phyloP scores from a whole-genome alignment of 768 basidiomycete genomes.

The Austroboletus eburneus region DNA sequence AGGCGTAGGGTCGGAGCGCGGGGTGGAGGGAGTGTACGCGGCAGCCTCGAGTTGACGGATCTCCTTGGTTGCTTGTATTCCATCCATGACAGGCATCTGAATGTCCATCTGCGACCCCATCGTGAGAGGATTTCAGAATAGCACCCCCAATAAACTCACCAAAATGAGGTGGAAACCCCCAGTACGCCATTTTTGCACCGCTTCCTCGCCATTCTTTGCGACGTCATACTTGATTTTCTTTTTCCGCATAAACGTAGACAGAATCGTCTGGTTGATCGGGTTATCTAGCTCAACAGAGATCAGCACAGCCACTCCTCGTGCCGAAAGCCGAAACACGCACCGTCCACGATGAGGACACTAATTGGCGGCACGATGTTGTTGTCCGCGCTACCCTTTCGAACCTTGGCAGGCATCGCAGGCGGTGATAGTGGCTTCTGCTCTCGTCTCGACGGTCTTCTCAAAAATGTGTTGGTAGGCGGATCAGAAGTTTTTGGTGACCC shows the following conservation, averaged over 20 bases:
- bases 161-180: slow-evolving; percentile 95
- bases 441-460: slow-evolving; percentile 30
- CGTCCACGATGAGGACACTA: slow-evolving; percentile 96
- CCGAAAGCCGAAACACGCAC: slow-evolving; percentile 41
- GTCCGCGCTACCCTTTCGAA: slow-evolving; percentile 52
- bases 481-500: slow-evolving; percentile 28
- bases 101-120: slow-evolving; percentile 84
- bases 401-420: slow-evolving; percentile 36
- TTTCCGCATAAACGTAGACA: slow-evolving; percentile 95
- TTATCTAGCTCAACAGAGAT: slow-evolving; percentile 64
- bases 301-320: slow-evolving; percentile 5
- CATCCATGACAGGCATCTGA: slow-evolving; percentile 99
- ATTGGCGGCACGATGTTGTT: slow-evolving; percentile 90
- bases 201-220: slow-evolving; percentile 93
- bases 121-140: slow-evolving; percentile 9
- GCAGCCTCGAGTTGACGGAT: slow-evolving; percentile 83
- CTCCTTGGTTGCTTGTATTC: slow-evolving; percentile 94
- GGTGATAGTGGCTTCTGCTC: slow-evolving; percentile 27
- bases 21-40: slow-evolving; percentile 66
- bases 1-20: slow-evolving; percentile 46
- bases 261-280: slow-evolving; percentile 95
- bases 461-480: slow-evolving; percentile 18
- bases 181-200: slow-evolving; percentile 90
- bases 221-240: slow-evolving; percentile 94
- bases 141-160: slow-evolving; percentile 44